Conservation (phyloP, 352 stramenopile species). For the Aphanomyces invadans region DNA sequence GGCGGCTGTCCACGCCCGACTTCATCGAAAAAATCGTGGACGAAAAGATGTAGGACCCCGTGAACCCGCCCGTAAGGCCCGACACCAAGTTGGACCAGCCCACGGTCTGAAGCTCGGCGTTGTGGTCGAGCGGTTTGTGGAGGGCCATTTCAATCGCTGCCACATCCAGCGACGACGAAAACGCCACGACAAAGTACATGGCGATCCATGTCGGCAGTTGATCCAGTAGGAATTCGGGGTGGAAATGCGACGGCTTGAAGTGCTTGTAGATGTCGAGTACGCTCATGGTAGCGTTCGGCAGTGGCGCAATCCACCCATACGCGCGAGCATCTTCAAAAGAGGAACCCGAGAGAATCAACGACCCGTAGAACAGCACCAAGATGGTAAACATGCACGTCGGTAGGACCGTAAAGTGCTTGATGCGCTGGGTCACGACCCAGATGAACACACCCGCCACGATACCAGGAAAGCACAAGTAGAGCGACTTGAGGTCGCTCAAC, state of each 20-base stretch:
- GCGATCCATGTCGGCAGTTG: conserved; percentile 89
- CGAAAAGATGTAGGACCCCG: conserved; percentile 98
- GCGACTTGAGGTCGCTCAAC: conserved; percentile 58
- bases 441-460: conserved; percentile 75
- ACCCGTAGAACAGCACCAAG: conserved; percentile 74
- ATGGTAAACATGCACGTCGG: conserved; percentile 84
- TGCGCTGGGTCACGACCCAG: conserved; percentile 76
- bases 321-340: conserved; percentile 84
- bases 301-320: conserved; percentile 87
- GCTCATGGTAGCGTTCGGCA: conserved; percentile 45
- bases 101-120: conserved; percentile 93
- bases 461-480: conserved; percentile 83
- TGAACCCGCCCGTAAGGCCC: conserved; percentile 94
- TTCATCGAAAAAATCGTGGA: conserved; percentile 91
- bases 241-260: conserved; percentile 45
- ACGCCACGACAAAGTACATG: conserved; percentile 98
- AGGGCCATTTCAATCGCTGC: conserved; percentile 96
- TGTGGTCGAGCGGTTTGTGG: conserved; percentile 90
- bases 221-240: conserved; percentile 44
- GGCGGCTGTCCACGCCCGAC: conserved; percentile 59
- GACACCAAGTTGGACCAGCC: conserved; percentile 95
- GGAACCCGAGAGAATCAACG: conserved; percentile 61
- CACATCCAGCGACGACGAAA: conserved; percentile 96
- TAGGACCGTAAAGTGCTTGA: conserved; percentile 76
- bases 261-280: conserved; percentile 74